Conservation (phyloP, 257 asterid genomes). For the Solanum chmielewskii region DNA sequence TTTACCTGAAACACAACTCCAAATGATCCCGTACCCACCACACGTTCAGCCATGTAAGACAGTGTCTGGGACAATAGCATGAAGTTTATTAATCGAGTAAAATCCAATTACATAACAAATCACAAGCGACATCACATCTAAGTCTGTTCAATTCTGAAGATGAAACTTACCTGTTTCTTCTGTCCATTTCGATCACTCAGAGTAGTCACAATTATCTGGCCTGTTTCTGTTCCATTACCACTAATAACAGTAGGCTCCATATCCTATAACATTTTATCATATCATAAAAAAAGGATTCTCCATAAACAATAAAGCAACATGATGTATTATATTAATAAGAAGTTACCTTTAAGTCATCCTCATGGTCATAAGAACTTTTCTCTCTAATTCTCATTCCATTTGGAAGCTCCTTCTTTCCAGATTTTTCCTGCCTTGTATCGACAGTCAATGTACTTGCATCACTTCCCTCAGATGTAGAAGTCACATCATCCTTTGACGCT, state of each 20-base stretch:
- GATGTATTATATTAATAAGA: neutral
- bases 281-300: neutral
- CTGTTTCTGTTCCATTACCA: conserved; percentile 81
- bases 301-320: neutral
- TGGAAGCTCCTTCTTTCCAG: conserved; percentile 29
- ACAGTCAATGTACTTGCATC: conserved; percentile 25
- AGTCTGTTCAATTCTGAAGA: neutral
- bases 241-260: conserved; percentile 68
- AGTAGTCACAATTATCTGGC: conserved; percentile 80
- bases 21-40: conserved; percentile 77
- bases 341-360: conserved; percentile 46
- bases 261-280: conserved; percentile 23
- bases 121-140: neutral
- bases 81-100: neutral
- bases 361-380: conserved; percentile 21
- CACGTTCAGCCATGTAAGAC: conserved; percentile 86
- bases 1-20: conserved; percentile 82
- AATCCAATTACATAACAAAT: neutral
- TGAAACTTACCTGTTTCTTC: conserved; percentile 56
- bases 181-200: conserved; percentile 62
- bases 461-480: conserved; percentile 20
- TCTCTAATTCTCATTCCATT: conserved; percentile 29
- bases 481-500: conserved; percentile 16
- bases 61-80: conserved; percentile 36
- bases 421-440: conserved; percentile 17